A percentile compares a stretch with the other conserved stretches of the same genome.
These are phyloP conservation scores for Ulmus americana DNA, from an alignment of 331 rosid species.

Conservation along the genomic window DNA sequence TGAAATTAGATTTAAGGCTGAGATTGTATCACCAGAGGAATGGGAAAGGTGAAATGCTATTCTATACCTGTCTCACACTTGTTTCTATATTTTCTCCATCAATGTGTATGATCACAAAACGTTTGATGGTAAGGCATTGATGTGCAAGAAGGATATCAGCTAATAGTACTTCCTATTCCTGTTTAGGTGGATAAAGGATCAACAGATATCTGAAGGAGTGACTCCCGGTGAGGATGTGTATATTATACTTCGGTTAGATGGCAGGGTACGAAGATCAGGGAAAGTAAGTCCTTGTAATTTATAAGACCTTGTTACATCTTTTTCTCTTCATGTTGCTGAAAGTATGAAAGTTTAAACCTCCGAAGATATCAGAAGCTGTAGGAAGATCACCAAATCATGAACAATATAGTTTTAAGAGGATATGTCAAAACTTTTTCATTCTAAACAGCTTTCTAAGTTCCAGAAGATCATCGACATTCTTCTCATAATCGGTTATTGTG, in stretches of 20 bases:
- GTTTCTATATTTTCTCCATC: neutral
- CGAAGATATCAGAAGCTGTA: neutral
- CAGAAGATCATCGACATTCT: neutral
- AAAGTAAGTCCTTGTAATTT: constrained; percentile 45
- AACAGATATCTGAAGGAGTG: constrained; percentile 86
- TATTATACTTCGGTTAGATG: constrained; percentile 82
- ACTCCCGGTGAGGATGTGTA: constrained; percentile 82
- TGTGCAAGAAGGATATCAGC: neutral
- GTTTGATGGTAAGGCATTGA: neutral
- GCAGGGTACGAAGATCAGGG: constrained; percentile 93
- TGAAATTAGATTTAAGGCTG: constrained; percentile 90
- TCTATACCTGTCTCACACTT: constrained; percentile 18
- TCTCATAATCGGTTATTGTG: no score
- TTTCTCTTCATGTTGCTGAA: neutral
- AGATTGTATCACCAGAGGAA: constrained; percentile 71
- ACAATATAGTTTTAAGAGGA: neutral
- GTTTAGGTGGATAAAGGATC: constrained; percentile 87
- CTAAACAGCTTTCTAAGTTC: neutral
- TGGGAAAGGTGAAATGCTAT: constrained; percentile 74
- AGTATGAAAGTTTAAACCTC: neutral
- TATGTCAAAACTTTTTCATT: neutral
- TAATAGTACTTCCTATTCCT: constrained; percentile 10
- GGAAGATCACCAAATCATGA: neutral
- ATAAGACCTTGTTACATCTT: constrained; percentile 5
- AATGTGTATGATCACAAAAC: neutral